phyloP scores from a whole-genome alignment of 306 rosid genomes.

The Cicer pinnatifidum region DNA sequence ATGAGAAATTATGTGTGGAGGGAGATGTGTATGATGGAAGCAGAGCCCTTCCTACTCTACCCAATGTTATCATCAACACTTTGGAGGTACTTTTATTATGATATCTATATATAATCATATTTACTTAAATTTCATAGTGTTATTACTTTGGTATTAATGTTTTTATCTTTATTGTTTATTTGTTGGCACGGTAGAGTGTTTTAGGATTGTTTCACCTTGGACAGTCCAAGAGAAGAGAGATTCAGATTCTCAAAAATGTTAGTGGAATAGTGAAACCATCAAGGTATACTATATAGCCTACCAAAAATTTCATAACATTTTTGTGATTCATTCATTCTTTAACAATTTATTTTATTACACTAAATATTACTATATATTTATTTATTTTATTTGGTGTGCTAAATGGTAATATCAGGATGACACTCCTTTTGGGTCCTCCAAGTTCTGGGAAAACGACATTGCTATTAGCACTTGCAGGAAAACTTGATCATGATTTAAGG shows the following conservation, averaged over 20 bases:
- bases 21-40: slow-evolving; percentile 77
- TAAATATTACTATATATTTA: background rate
- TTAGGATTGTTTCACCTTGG: slow-evolving; percentile 61
- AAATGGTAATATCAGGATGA: slow-evolving; percentile 55
- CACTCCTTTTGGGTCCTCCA: slow-evolving; percentile 89
- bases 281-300: slow-evolving; percentile 46
- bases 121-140: background rate
- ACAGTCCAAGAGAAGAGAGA: slow-evolving; percentile 63
- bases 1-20: slow-evolving; percentile 60
- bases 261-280: slow-evolving; percentile 78
- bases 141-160: background rate
- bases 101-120: background rate
- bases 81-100: slow-evolving; percentile 57
- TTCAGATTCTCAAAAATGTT: slow-evolving; percentile 70
- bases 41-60: slow-evolving; percentile 80
- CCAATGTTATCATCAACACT: slow-evolving; percentile 58
- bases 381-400: background rate
- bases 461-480: slow-evolving; percentile 74
- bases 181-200: slow-evolving; percentile 47
- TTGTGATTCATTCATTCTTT: no score
- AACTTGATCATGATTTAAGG: slow-evolving; percentile 65
- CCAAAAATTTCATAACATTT: no score
- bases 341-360: background rate
- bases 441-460: slow-evolving; percentile 80
- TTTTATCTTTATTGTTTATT: slow-evolving; percentile 7